Evolutionary conservation across 1,139 yeast species (phyloP).

Genomic region (Groenewaldozyma sp.): DNA sequence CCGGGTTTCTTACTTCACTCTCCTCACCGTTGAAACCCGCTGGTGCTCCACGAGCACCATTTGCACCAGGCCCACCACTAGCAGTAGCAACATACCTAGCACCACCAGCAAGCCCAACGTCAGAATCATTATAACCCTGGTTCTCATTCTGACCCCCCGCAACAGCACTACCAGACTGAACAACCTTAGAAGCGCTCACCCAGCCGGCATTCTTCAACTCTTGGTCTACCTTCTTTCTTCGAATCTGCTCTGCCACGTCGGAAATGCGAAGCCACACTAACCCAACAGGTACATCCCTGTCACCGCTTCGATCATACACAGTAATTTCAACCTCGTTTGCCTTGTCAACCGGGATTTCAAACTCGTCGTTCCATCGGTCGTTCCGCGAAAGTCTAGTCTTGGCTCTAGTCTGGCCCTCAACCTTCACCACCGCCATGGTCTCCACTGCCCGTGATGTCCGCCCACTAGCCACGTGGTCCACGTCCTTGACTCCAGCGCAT

Average conservation of each 20-base stretch:
- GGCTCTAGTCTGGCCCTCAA: conserved; percentile 79
- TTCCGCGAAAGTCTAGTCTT: conserved; percentile 65
- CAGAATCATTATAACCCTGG: background rate
- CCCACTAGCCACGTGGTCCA: conserved; percentile 86
- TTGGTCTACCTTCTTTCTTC: conserved; percentile 78
- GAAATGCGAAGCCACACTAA: conserved; percentile 82
- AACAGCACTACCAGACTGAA: conserved; percentile 14
- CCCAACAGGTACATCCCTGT: conserved; percentile 79
- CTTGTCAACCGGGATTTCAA: conserved; percentile 70
- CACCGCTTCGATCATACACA: conserved; percentile 68
- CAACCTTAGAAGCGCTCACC: conserved; percentile 61
- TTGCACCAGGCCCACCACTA: background rate
- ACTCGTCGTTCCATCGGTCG: conserved; percentile 81
- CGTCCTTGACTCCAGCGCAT: conserved; percentile 71
- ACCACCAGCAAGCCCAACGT: conserved; percentile 7
- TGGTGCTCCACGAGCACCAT: background rate
- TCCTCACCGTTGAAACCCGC: background rate
- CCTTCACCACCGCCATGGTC: conserved; percentile 63
- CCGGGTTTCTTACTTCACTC: conserved; percentile 4
- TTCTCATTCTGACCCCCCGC: background rate
- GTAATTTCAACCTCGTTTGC: conserved; percentile 87
- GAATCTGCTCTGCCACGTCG: conserved; percentile 87
- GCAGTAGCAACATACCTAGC: conserved; percentile 4
- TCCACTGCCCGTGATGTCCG: conserved; percentile 71
- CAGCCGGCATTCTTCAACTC: conserved; percentile 71